Conservation (phyloP, 768 basidiomycete genomes). For the Boletales sp. region DNA sequence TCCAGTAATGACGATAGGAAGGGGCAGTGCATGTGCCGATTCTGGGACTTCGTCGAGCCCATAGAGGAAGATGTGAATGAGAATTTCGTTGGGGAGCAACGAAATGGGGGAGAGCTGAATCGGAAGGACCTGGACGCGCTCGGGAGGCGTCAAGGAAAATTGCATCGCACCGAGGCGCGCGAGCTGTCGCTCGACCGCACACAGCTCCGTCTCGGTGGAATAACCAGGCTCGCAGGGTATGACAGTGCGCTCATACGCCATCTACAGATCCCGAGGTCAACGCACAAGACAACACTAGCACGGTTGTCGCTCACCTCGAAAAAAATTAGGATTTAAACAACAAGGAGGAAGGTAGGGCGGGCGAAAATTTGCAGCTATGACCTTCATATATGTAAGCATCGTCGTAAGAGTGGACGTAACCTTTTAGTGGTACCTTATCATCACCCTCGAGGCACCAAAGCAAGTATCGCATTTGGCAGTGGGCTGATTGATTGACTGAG, state of each 20-base stretch:
- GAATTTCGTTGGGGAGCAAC: slow-evolving; percentile 19
- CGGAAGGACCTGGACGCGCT: not conserved
- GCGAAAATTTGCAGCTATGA: not conserved
- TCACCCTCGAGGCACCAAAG: not conserved
- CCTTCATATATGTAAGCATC: too few relatives aligned
- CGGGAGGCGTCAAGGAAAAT: not conserved
- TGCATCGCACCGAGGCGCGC: not conserved
- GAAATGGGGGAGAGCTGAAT: slow-evolving; percentile 18
- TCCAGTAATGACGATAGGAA: slow-evolving; percentile 1
- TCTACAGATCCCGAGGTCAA: not conserved
- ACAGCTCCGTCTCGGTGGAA: not conserved
- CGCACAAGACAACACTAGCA: not conserved
- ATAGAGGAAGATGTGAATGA: slow-evolving; percentile 9
- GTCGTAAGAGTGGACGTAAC: slow-evolving; percentile 1
- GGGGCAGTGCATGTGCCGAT: not conserved
- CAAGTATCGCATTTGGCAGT: too few relatives aligned
- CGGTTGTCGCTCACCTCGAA: not conserved
- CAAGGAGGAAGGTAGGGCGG: not conserved
- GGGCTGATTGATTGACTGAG: too few relatives aligned
- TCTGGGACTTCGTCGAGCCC: slow-evolving; percentile 3
- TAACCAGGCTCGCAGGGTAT: not conserved
- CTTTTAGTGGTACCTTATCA: not conserved
- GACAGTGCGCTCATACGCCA: not conserved
- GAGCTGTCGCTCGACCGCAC: slow-evolving; percentile 1
- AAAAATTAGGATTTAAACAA: not conserved